Evolutionary conservation across 176 grass and related monocot genomes (phyloP).

Genomic region (Metroxylon sagu): DNA sequence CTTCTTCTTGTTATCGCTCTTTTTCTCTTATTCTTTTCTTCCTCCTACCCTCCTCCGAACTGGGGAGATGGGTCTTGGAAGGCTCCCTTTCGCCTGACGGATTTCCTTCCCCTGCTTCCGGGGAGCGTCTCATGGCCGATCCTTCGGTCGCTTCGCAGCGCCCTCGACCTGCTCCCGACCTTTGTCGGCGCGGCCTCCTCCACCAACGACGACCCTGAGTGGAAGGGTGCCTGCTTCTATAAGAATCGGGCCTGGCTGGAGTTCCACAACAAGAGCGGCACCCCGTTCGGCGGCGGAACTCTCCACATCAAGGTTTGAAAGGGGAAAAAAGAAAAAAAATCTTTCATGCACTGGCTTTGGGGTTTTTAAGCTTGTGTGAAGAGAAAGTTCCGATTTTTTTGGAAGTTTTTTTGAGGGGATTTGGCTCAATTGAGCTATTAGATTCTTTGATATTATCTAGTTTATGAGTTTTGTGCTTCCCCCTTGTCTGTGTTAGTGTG

Average conservation of each 20-base stretch:
- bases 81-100: conserved; percentile 33
- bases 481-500: no score
- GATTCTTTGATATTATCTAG: no score
- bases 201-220: conserved; percentile 20
- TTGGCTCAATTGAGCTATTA: neutral
- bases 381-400: neutral
- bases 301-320: conserved; percentile 16
- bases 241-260: conserved; percentile 51
- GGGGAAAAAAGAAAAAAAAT: neutral
- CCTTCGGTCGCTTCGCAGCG: conserved; percentile 44
- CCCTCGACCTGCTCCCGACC: conserved; percentile 64
- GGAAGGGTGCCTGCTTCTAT: conserved; percentile 97
- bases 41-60: no score
- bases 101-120: conserved; percentile 77
- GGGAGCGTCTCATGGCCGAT: conserved; percentile 35
- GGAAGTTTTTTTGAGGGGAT: neutral
- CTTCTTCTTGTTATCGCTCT: no score
- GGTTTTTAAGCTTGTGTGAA: no score
- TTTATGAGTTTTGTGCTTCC: no score
- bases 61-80: conserved; percentile 2
- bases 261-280: conserved; percentile 19
- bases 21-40: no score
- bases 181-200: conserved; percentile 65
- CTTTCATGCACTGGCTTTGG: no score
- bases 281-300: conserved; percentile 17